Evolutionary conservation across 208 protist genomes (phyloP).

Genomic region (Acanthamoeba divionensis): DNA sequence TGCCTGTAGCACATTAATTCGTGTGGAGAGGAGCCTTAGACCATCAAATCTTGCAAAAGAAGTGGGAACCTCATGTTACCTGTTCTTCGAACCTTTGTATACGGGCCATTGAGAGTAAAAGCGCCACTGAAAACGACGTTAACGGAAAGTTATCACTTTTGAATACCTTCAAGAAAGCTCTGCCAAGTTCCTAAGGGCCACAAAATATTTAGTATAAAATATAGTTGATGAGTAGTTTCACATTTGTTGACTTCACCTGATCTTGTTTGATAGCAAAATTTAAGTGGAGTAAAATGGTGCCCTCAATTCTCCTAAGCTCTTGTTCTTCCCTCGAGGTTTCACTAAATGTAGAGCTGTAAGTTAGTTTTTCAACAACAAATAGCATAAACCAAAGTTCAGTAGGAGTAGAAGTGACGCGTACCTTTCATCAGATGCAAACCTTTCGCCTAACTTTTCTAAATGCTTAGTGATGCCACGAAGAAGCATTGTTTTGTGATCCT

Average conservation of each 20-base stretch:
- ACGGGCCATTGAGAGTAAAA: constrained; percentile 22
- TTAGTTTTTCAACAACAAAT: not conserved
- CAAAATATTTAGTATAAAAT: no score
- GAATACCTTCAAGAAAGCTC: constrained; percentile 41
- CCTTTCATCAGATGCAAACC: not conserved
- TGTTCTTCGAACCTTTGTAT: constrained; percentile 44
- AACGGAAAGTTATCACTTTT: constrained; percentile 37
- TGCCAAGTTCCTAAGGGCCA: not conserved
- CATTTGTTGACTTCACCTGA: not conserved
- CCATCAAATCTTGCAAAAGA: no score
- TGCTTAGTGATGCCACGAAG: constrained; percentile 39
- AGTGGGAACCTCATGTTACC: no score
- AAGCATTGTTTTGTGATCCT: not conserved
- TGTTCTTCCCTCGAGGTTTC: not conserved
- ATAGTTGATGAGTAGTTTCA: no score
- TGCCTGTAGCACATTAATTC: not conserved
- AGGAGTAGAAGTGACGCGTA: not conserved
- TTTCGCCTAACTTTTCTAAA: not conserved
- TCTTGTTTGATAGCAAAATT: constrained; percentile 55
- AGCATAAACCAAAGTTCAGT: not conserved
- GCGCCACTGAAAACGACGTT: constrained; percentile 33
- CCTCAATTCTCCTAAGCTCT: constrained; percentile 9
- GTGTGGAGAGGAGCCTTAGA: not conserved
- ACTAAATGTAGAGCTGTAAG: not conserved
- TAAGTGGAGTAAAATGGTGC: constrained; percentile 35